Conservation (phyloP, 2,329 filamentous ascomycete genomes). For the Claviceps fusiformis region DNA sequence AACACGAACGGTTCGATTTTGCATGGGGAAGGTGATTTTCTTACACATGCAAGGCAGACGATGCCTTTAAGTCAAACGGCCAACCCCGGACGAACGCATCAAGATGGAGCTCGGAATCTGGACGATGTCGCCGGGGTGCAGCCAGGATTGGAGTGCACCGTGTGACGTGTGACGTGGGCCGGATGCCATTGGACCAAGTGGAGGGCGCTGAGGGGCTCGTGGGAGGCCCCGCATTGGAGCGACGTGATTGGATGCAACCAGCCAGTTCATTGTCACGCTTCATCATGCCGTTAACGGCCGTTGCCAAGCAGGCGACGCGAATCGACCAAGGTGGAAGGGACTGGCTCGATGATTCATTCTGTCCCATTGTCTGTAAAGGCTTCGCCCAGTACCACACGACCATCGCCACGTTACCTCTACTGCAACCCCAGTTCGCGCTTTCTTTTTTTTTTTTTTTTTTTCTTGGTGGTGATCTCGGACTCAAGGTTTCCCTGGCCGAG, state of each 20-base stretch:
- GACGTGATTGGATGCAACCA: neutral
- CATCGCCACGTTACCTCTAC: neutral
- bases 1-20: neutral
- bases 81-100: neutral
- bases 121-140: neutral
- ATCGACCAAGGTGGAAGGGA: too few relatives aligned
- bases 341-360: too few relatives aligned
- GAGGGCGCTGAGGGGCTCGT: neutral
- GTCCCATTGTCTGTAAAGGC: too few relatives aligned
- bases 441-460: too few relatives aligned
- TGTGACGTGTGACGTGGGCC: neutral
- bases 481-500: too few relatives aligned
- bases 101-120: neutral
- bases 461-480: too few relatives aligned
- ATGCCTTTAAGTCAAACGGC: neutral
- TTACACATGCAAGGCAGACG: neutral
- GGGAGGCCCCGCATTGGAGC: neutral
- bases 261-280: neutral
- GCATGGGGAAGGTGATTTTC: neutral
- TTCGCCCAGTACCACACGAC: neutral
- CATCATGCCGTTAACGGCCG: neutral
- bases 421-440: neutral
- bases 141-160: neutral
- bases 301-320: neutral
- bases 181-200: slow-evolving; percentile 1